Evolutionary conservation across 306 rosid species (phyloP).

Genomic region (Quercus bicolor): DNA sequence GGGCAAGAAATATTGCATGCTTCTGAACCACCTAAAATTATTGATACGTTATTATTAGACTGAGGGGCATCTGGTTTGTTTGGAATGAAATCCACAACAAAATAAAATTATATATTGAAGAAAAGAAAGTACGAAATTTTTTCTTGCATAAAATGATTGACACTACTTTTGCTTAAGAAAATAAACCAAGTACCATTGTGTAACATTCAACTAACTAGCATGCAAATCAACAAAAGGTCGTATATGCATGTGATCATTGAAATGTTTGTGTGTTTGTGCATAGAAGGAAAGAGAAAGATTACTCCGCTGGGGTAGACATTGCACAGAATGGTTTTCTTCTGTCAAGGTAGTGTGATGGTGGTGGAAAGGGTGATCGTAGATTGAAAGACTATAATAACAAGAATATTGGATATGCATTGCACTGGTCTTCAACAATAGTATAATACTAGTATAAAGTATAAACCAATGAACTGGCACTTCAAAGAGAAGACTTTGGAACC

Average conservation of each 20-base stretch:
- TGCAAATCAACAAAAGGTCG: not conserved
- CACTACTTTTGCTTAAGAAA: not conserved
- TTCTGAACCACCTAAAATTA: too few species aligned
- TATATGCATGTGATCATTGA: not conserved
- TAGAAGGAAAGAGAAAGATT: conserved; percentile 17
- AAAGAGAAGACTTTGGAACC: not conserved
- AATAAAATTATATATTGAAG: not conserved
- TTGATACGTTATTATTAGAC: too few species aligned
- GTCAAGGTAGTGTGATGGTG: not conserved
- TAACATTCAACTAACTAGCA: too few species aligned
- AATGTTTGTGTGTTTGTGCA: too few species aligned
- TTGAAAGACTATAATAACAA: not conserved
- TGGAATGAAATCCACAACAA: not conserved
- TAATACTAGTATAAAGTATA: too few species aligned
- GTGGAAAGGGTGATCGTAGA: not conserved
- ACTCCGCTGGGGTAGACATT: conserved; percentile 82
- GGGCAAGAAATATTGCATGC: too few species aligned
- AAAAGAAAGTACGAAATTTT: not conserved
- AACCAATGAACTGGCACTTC: conserved; percentile 16
- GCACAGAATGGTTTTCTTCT: not conserved
- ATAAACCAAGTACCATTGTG: not conserved
- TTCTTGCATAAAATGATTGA: not conserved
- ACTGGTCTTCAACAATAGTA: too few species aligned
- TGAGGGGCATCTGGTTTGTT: not conserved
- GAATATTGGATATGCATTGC: not conserved